Percentiles rank a stretch among this genome's conserved stretches.
Evolutionary conservation across 2,329 filamentous ascomycete genomes (phyloP).

Genomic region (Colletotrichum orbiculare): DNA sequence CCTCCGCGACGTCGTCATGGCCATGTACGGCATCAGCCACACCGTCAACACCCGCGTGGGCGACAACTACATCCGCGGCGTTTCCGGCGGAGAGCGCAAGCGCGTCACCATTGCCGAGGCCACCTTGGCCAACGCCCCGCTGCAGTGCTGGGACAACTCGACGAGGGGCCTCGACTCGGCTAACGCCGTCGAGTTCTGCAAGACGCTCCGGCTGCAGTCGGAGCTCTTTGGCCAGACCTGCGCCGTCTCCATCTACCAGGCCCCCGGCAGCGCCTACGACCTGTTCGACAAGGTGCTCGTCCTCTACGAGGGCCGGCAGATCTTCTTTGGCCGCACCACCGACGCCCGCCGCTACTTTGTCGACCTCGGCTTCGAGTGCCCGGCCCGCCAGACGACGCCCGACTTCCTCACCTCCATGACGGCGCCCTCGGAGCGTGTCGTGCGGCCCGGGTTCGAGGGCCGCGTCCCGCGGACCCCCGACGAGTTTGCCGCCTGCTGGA

Average conservation of each 20-base stretch:
- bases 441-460: constrained; percentile 42
- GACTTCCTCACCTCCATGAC: constrained; percentile 77
- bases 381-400: constrained; percentile 70
- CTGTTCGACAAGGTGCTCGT: constrained; percentile 73
- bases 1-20: constrained; percentile 65
- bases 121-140: constrained; percentile 42
- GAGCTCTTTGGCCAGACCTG: constrained; percentile 42
- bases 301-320: constrained; percentile 73
- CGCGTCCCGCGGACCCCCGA: constrained; percentile 45
- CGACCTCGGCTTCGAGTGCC: constrained; percentile 71
- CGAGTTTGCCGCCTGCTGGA: constrained; percentile 45
- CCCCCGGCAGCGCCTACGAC: constrained; percentile 68
- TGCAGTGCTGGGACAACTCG: constrained; percentile 56
- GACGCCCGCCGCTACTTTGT: constrained; percentile 74
- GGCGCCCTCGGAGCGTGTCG: constrained; percentile 44
- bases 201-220: constrained; percentile 43
- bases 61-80: constrained; percentile 65
- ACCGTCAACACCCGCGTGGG: constrained; percentile 66
- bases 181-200: constrained; percentile 39
- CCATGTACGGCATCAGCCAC: constrained; percentile 64
- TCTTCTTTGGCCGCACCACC: constrained; percentile 72
- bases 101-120: constrained; percentile 52
- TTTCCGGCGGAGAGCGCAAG: constrained; percentile 64
- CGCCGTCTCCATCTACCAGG: constrained; percentile 66
- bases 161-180: constrained; percentile 57